A percentile compares a stretch with the other conserved stretches of the same genome.
phyloP scores from a whole-genome alignment of 495 filamentous ascomycete species.

The Lineolata rhizophorae region DNA sequence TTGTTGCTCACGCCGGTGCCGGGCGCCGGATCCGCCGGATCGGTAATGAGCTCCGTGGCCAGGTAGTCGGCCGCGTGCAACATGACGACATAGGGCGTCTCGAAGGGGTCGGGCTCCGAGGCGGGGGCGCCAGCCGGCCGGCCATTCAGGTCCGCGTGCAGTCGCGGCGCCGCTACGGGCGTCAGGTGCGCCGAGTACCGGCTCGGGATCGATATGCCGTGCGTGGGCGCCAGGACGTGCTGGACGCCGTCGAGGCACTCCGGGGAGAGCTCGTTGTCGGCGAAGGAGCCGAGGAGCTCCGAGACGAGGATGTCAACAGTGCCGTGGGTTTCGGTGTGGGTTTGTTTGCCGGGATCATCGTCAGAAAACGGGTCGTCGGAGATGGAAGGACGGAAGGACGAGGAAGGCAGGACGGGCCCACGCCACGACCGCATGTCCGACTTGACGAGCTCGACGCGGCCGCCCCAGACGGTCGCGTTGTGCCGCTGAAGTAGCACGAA shows the following conservation, averaged over 20 bases:
- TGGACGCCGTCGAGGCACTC: conserved; percentile 81
- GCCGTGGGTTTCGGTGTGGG: too few relatives aligned
- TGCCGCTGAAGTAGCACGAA: conserved; percentile 76
- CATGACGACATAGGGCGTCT: conserved; percentile 84
- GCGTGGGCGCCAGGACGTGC: conserved; percentile 43
- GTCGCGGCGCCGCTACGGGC: conserved; percentile 71
- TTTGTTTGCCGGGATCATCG: conserved; percentile 13
- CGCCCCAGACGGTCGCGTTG: conserved; percentile 56
- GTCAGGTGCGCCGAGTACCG: conserved; percentile 83
- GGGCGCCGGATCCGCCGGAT: conserved; percentile 1
- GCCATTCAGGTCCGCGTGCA: conserved; percentile 55
- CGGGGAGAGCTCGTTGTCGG: conserved; percentile 25
- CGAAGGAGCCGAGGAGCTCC: conserved; percentile 73
- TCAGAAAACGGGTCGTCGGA: too few relatives aligned
- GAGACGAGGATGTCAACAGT: conserved; percentile 85
- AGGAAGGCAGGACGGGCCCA: conserved; percentile 29
- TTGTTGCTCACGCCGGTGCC: too few relatives aligned
- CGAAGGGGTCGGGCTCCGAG: conserved; percentile 44
- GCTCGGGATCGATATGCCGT: conserved; percentile 81
- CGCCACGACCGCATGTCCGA: conserved; percentile 96
- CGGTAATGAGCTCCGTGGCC: conserved; percentile 17
- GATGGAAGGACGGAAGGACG: too few relatives aligned
- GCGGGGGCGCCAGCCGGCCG: conserved; percentile 21
- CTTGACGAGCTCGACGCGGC: conserved; percentile 62
- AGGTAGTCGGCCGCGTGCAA: conserved; percentile 75